These are phyloP conservation scores for Argentina anserina DNA, from an alignment of 306 rosid genomes.

Conservation along the genomic window DNA sequence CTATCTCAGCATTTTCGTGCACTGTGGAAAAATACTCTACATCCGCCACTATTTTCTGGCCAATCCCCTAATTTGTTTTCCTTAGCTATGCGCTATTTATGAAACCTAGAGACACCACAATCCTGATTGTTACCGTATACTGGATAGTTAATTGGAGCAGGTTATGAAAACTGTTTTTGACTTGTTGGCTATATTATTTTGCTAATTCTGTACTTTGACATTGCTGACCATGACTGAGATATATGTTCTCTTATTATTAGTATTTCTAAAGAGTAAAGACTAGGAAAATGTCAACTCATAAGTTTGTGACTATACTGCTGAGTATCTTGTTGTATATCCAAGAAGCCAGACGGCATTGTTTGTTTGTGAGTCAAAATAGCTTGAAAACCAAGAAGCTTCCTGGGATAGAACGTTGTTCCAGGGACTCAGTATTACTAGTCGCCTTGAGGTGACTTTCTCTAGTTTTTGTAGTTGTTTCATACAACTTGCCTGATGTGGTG, in stretches of 20 bases:
- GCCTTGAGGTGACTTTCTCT: slow-evolving; percentile 3
- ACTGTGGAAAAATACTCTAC: neutral
- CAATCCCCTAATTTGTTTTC: neutral
- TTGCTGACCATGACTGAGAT: neutral
- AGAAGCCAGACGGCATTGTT: neutral
- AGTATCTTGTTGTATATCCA: no score
- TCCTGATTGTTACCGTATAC: neutral
- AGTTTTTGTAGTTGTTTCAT: slow-evolving; percentile 6
- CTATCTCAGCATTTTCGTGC: neutral
- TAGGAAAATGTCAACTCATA: no score
- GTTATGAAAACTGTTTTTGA: no score
- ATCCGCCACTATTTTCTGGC: neutral
- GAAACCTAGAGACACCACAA: neutral
- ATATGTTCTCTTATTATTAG: no score
- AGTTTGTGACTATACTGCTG: no score
- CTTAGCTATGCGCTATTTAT: neutral
- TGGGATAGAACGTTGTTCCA: slow-evolving; percentile 13
- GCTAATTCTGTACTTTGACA: neutral
- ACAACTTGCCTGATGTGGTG: slow-evolving; percentile 1
- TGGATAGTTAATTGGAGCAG: neutral
- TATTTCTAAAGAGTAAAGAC: no score
- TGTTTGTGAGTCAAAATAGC: neutral
- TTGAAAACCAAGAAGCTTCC: neutral
- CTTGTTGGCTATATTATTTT: neutral
- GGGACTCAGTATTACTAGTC: neutral